Base-by-base conservation (phyloP, 192 early-diverging fungal genomes). In the Coemansia interrupta region DNA sequence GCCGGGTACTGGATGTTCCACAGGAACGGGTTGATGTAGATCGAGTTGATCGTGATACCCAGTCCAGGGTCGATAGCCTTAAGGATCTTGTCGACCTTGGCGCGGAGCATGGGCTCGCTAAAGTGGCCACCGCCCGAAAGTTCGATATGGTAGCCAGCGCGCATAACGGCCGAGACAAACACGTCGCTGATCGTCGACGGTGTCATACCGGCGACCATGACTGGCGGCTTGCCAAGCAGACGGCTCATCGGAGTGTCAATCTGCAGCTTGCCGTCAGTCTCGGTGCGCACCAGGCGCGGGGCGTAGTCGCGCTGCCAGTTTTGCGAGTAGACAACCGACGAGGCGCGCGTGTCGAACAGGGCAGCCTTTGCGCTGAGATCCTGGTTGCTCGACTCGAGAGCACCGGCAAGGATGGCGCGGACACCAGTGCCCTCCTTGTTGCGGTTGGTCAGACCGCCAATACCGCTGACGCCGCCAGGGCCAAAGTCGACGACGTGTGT, bases 141-240 rank as follows among this genome's bases (percentile, higher is more conserved):
- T 68, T 95, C 93, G 38, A 95, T 80, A 65, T 92, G 90, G 70
- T 90, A 95, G 8, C 93, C 93, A 43, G 93, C 90, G 51, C 93
- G 93, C 80, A 92, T 89, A 30, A 89, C 84, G 46, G 93, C 92
- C 28, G 86, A 83, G 20, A 92, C 90, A 80, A 95, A 93, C 39
- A 82, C 66, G 42, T 87, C 86, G 56, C 81, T 86, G 60, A 90
- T 84, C 13, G 93, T 95, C 23, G 87, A 90, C 13, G 93, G 93
- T 0, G 93, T 95, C 93, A 95, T 95, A 56, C 93, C 93, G 40
- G 90, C 90, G 32, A 92, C 90, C 93, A 92, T 92, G 53, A 95
- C 62, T 46, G 93, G 93, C 19, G 93, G 87, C 82, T 93, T 93
- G 63, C 86, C 86, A 23, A 92, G 67, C 50, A 95, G 83, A 44